Percentiles rank a stretch among this genome's conserved stretches.
These are phyloP conservation scores for Phytophthora pseudosyringae DNA, from an alignment of 352 stramenopile genomes.

Conservation along the genomic window DNA sequence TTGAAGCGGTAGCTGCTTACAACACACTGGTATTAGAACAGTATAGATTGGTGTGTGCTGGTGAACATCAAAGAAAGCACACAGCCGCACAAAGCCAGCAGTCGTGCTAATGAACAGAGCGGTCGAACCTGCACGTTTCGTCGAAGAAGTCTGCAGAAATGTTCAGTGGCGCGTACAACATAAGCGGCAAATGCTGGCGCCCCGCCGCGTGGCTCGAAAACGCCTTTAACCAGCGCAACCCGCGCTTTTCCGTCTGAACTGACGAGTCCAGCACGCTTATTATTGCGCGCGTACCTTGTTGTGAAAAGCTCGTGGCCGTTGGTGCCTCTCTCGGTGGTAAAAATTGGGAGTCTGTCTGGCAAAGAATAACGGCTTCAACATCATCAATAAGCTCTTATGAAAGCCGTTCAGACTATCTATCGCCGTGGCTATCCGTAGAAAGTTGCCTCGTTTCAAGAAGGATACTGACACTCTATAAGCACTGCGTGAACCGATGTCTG, in stretches of 20 bases:
- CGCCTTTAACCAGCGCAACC: too few relatives aligned
- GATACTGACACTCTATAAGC: constrained; percentile 38
- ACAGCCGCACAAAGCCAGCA: background rate
- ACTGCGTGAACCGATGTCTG: constrained; percentile 48
- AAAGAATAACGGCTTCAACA: constrained; percentile 4
- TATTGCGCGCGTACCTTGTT: background rate
- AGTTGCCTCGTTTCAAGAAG: constrained; percentile 8
- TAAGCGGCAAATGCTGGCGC: too few relatives aligned
- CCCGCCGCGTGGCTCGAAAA: too few relatives aligned
- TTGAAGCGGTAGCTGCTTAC: too few relatives aligned
- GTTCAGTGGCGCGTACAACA: background rate
- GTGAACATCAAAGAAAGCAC: too few relatives aligned
- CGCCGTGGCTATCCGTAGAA: constrained; percentile 6
- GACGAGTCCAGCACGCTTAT: too few relatives aligned
- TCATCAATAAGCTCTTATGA: constrained; percentile 3
- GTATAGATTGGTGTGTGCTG: too few relatives aligned
- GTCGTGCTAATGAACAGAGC: background rate
- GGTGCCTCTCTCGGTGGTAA: too few relatives aligned
- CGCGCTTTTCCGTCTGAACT: too few relatives aligned
- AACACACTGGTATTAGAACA: too few relatives aligned
- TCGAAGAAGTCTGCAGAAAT: background rate
- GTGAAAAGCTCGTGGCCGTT: too few relatives aligned
- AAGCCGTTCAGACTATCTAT: constrained; percentile 18
- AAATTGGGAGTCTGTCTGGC: background rate
- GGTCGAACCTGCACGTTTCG: background rate